Percentiles rank a stretch among this genome's conserved stretches.
These are phyloP conservation scores for Ambrosiella beaveri DNA, from an alignment of 2,329 filamentous ascomycete genomes.

Conservation along the genomic window DNA sequence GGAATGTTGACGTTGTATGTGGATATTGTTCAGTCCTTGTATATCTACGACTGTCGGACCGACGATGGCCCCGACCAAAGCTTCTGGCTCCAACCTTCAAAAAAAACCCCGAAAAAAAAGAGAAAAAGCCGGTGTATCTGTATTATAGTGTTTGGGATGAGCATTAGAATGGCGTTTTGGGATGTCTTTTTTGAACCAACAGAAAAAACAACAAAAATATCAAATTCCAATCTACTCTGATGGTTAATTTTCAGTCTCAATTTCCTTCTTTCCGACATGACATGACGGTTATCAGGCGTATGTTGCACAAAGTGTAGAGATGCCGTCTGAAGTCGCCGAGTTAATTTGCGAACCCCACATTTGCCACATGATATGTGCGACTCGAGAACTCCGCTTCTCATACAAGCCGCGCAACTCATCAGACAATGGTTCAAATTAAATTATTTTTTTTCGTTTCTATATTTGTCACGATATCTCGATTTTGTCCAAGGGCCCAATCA, in stretches of 20 bases:
- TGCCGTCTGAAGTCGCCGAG: background rate
- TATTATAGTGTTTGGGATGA: constrained; percentile 16
- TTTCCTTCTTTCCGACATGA: background rate
- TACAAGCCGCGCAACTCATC: too few relatives aligned
- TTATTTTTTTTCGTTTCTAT: too few relatives aligned
- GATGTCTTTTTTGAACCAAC: constrained; percentile 13
- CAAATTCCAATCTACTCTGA: background rate
- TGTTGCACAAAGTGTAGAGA: too few relatives aligned
- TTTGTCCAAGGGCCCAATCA: too few relatives aligned
- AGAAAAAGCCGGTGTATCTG: background rate
- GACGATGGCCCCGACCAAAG: background rate
- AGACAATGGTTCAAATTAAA: too few relatives aligned
- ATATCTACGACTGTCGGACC: constrained; percentile 19
- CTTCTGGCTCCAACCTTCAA: background rate
- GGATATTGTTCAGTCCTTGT: constrained; percentile 17
- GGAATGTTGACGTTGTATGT: background rate
- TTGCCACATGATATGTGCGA: background rate
- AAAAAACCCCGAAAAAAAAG: background rate
- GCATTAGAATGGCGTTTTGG: constrained; percentile 29
- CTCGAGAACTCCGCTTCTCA: background rate
- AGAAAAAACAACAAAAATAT: background rate
- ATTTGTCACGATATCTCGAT: too few relatives aligned
- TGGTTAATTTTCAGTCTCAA: background rate
- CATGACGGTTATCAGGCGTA: background rate
- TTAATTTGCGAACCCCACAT: background rate